Conservation (phyloP, 345 rosid species). For the Pugionium dolabratum region DNA sequence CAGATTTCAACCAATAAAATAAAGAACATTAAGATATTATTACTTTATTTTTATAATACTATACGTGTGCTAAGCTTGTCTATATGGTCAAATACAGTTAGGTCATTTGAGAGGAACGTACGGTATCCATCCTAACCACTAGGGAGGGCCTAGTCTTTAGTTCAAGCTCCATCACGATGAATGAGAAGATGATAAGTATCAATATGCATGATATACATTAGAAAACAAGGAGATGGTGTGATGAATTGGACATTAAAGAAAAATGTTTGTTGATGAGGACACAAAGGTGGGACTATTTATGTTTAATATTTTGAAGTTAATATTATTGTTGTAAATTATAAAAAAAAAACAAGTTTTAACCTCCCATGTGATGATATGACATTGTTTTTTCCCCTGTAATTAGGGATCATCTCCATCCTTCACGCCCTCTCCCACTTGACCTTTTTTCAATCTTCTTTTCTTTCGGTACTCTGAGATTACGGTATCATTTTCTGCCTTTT, state of each 20-base stretch:
- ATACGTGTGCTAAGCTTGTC: conserved; percentile 6
- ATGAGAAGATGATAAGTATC: conserved; percentile 5
- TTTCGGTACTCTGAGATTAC: no score
- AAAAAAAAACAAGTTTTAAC: no score
- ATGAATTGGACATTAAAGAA: conserved; percentile 38
- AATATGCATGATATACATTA: conserved; percentile 20
- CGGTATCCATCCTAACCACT: conserved; percentile 34
- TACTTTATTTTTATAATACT: conserved; percentile 17
- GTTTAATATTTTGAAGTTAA: no score
- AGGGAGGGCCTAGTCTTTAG: conserved; percentile 7
- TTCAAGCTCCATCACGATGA: no score
- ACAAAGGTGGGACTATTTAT: conserved; percentile 37
- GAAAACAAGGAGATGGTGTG: conserved; percentile 38
- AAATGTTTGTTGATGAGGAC: conserved; percentile 34
- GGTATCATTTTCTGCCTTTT: no score
- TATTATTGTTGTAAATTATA: no score
- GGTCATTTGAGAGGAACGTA: conserved; percentile 39
- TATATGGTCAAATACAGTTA: not conserved
- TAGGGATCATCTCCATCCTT: no score
- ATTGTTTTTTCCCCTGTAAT: no score
- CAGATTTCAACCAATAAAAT: conserved; percentile 7
- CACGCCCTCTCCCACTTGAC: no score
- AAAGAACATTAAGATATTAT: conserved; percentile 7
- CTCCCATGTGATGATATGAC: no score
- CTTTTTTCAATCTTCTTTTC: no score